Conservation (phyloP, 768 basidiomycete genomes). For the Mycena crocata region DNA sequence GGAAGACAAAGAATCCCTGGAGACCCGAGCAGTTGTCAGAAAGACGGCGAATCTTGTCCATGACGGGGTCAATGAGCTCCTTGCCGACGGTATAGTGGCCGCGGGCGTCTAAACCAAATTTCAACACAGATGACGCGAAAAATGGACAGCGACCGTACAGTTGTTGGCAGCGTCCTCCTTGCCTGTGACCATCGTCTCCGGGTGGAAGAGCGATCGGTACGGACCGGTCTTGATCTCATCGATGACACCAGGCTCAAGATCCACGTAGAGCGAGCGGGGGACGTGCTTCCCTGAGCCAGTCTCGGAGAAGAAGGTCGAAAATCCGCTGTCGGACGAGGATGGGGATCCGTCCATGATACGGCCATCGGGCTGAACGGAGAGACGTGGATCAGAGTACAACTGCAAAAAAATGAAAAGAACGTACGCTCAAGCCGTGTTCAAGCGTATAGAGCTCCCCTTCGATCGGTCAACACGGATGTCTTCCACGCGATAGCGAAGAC, state of each 20-base stretch:
- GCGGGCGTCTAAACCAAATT: slow-evolving; percentile 85
- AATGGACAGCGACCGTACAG: slow-evolving; percentile 63
- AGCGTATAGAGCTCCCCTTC: slow-evolving; percentile 98
- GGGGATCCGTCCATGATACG: slow-evolving; percentile 85
- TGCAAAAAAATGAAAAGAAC: slow-evolving; percentile 37
- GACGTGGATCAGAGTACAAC: slow-evolving; percentile 35
- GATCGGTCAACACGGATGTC: slow-evolving; percentile 58
- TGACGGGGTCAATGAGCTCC: slow-evolving; percentile 95
- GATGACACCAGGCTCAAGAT: slow-evolving; percentile 97
- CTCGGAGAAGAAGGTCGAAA: slow-evolving; percentile 99
- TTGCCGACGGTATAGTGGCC: slow-evolving; percentile 99
- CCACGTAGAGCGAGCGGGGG: slow-evolving; percentile 96
- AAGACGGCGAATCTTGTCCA: slow-evolving; percentile 95
- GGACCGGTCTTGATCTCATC: slow-evolving; percentile 96
- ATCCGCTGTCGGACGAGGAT: slow-evolving; percentile 86
- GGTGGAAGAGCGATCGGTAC: slow-evolving; percentile 98
- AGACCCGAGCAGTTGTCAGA: slow-evolving; percentile 97
- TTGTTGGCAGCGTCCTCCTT: slow-evolving; percentile 99
- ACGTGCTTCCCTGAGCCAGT: slow-evolving; percentile 97
- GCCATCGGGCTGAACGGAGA: slow-evolving; percentile 85
- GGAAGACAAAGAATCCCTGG: slow-evolving; percentile 99
- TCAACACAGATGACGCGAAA: slow-evolving; percentile 10
- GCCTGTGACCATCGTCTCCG: slow-evolving; percentile 97
- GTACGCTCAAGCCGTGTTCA: slow-evolving; percentile 96
- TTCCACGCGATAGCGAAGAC: slow-evolving; percentile 52